Conservation (phyloP, 441 rosid genomes). For the Rhodomyrtus psidioides region DNA sequence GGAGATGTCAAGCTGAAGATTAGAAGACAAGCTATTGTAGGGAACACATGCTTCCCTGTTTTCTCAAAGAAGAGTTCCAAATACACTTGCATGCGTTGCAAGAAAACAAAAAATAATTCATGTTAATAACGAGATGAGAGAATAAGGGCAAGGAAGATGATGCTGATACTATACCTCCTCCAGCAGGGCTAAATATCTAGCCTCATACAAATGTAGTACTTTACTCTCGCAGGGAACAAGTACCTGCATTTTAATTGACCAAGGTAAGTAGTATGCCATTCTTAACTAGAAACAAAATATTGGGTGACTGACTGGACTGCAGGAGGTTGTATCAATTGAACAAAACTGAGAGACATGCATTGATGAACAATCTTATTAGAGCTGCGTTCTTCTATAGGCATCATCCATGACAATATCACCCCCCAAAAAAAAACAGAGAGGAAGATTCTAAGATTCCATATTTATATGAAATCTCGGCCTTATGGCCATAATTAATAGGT, state of each 20-base stretch:
- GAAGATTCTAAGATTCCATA: background rate
- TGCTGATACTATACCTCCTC: conserved; percentile 40
- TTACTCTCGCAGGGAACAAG: conserved; percentile 72
- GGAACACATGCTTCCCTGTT: background rate
- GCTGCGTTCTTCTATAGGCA: background rate
- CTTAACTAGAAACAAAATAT: background rate
- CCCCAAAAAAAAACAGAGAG: background rate
- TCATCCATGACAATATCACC: background rate
- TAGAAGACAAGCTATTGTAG: background rate
- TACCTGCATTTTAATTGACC: conserved; percentile 23
- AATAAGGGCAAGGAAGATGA: background rate
- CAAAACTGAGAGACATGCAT: background rate
- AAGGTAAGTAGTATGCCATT: background rate
- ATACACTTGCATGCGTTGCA: background rate
- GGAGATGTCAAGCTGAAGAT: background rate
- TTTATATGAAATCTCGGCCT: background rate
- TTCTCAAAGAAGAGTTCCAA: background rate
- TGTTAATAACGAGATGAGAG: background rate
- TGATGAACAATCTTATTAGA: background rate
- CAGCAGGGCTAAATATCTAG: conserved; percentile 57
- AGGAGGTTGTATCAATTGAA: background rate
- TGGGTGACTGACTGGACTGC: background rate
- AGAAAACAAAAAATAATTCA: background rate
- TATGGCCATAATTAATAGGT: background rate
- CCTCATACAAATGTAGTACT: conserved; percentile 62